Evolutionary conservation across 2,329 filamentous ascomycete genomes (phyloP), one percentile per base, ranked within the genome.

Genomic region (Fusarium udum): DNA sequence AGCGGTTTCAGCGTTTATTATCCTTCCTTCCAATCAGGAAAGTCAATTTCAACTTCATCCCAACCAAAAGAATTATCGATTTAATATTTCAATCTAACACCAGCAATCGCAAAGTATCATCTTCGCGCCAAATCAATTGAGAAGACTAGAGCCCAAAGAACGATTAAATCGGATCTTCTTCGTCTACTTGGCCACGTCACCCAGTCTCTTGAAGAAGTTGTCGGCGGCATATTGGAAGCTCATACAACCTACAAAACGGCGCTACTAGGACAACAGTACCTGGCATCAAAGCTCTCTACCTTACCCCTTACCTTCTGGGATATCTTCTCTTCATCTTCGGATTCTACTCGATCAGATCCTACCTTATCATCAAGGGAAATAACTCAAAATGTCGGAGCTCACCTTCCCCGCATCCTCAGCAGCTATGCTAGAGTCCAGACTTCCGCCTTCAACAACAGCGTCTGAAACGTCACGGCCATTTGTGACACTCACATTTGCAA

Each of bases 401-500:
- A 78, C 60, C 11, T 83, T 84, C 62, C 68, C 81, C 22, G 55
- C 78, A 3, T 67, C 79, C 34, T 78, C 79, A 13, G 80, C 79
- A 14, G 75, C 77, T 7, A 69, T 78, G 22, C 77, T 84, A 6
- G 79, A 83, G 58, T 64, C 78, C 37, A 80, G 80, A 26, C 77
- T 84, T 12, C 83, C 83, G 2, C 67, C 64, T 13, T 32, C 32
- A 36, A 20, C 64, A 36, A 20, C 52, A 5, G 36, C 51, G 4
- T 28, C 59, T n/a, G 40, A 55, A 34, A 34, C 64, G 13, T 45
- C 67, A 4, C 76, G 79, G 15, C 85, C 85, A 16, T 89, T 88
- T 79, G 88, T 94, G 56, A 98, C 95, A 5, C 87, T 98, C 45
- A 98, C 95, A 18, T 98, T 95, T 82, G 95, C 96, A 28, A 92